Evolutionary conservation across 352 stramenopile genomes (phyloP).

Genomic region (Plasmopara viticola): DNA sequence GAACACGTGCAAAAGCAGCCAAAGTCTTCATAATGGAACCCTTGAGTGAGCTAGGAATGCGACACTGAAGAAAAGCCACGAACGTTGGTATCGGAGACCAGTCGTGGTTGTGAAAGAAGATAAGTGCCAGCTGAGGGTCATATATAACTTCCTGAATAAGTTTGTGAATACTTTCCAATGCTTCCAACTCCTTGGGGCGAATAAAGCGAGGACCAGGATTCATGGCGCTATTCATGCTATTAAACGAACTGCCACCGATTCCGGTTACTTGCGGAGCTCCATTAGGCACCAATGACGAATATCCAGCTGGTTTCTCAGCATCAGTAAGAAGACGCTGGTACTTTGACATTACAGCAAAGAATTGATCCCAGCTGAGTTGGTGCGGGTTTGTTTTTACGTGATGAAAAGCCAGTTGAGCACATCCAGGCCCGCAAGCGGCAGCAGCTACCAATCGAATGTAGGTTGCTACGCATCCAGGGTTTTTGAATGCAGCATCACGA

Average conservation of each 20-base stretch:
- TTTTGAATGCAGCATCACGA: conserved; percentile 69
- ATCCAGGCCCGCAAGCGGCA: conserved; percentile 56
- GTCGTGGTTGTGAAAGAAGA: conserved; percentile 86
- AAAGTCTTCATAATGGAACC: conserved; percentile 83
- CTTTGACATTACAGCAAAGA: conserved; percentile 79
- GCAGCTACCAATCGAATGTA: conserved; percentile 74
- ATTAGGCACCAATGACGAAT: conserved; percentile 31
- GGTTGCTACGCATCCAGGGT: conserved; percentile 58
- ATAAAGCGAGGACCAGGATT: conserved; percentile 62
- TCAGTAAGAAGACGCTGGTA: conserved; percentile 76
- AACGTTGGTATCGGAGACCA: conserved; percentile 80
- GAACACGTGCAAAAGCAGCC: conserved; percentile 62
- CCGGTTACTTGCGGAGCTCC: conserved; percentile 24
- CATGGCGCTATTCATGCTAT: conserved; percentile 13
- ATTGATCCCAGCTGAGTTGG: conserved; percentile 78
- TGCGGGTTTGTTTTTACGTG: conserved; percentile 82
- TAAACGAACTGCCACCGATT: conserved; percentile 25
- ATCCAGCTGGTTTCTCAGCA: conserved; percentile 45
- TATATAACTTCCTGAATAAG: conserved; percentile 75
- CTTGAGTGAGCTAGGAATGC: conserved; percentile 79
- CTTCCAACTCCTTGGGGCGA: conserved; percentile 75
- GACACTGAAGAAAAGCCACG: conserved; percentile 75
- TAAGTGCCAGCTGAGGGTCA: conserved; percentile 63
- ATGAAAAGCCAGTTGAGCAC: conserved; percentile 72
- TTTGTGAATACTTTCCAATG: conserved; percentile 70